Conservation (phyloP, 768 basidiomycete genomes). For the Tulasnella sp. region DNA sequence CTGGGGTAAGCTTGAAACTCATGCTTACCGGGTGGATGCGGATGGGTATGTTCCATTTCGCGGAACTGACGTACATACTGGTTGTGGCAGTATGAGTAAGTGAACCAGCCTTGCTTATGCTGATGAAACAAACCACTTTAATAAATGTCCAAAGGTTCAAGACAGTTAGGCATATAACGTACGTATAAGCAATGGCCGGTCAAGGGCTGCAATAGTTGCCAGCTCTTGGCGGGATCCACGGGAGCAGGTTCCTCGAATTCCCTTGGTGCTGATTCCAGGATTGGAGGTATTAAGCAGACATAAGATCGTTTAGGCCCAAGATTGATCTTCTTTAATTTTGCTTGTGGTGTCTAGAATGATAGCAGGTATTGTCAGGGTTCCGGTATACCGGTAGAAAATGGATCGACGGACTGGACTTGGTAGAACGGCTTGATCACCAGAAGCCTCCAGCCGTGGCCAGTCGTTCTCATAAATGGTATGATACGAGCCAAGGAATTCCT, state of each 20-base stretch:
- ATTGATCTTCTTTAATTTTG: slow-evolving; percentile 65
- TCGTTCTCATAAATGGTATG: slow-evolving; percentile 41
- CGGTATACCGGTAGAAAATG: neutral
- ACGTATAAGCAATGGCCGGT: slow-evolving; percentile 82
- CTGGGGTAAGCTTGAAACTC: neutral
- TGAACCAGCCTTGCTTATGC: slow-evolving; percentile 93
- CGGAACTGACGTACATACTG: slow-evolving; percentile 94
- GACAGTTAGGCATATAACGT: slow-evolving; percentile 43
- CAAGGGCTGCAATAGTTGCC: slow-evolving; percentile 77
- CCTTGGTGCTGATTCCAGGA: slow-evolving; percentile 47
- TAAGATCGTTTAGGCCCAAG: slow-evolving; percentile 67
- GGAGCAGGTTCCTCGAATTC: slow-evolving; percentile 54
- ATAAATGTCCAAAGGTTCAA: neutral
- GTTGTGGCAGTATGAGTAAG: slow-evolving; percentile 95
- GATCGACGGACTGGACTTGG: neutral
- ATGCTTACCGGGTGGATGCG: slow-evolving; percentile 59
- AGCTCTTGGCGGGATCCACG: slow-evolving; percentile 61
- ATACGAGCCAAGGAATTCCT: slow-evolving; percentile 65
- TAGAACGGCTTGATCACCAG: slow-evolving; percentile 41
- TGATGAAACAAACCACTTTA: slow-evolving; percentile 38
- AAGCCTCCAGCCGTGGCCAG: slow-evolving; percentile 57
- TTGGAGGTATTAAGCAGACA: slow-evolving; percentile 70
- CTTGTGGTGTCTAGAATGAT: neutral
- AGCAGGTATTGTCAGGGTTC: neutral
- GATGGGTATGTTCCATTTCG: slow-evolving; percentile 64